Evolutionary conservation across 2,329 filamentous ascomycete genomes (phyloP), one percentile per base, ranked within the genome.

Genomic region (Chaetoscypha palmicola): DNA sequence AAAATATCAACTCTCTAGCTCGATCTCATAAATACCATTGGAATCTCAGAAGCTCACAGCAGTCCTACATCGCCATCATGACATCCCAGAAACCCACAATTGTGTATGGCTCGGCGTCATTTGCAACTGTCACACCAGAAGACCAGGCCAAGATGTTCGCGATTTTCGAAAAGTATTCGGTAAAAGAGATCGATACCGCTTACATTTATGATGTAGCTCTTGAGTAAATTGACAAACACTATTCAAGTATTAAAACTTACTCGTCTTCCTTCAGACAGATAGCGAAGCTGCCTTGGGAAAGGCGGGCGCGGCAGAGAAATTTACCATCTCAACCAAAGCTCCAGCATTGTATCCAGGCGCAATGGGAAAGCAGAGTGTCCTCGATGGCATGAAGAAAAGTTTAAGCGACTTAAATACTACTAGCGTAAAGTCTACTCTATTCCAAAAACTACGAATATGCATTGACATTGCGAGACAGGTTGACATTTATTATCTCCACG

Each of bases 401-500:
- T 48, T 59, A 31, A 38, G 52, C 16, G 45, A 52, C 19, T 30
- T 61, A 19, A 45, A 45, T 7, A 40, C 53, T 8, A 45, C 56
- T n/a, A 54, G 46, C 28, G 56, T 59, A 52, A 37, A 16, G 5
- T 17, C 4, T 11, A 19, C n/a, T 16, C 16, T 4, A 20, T 11
- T n/a, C n/a, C n/a, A 19, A 33, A 3, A 22, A 21, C 45, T 28
- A 38, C n/a, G 17, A 32, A 10, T 9, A 21, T 5, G 10, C 24
- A 19, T 4, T 14, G 2, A 17, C 17, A 17, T 9, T 21, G 20
- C 30, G 17, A 14, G 3, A 59, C 37, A 55, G 53, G 76, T 91
- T 10, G 87, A 92, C 62, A 84, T 86, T 49, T 81, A 82, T 61
- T 66, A 62, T 38, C 50, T 66, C 19, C 64, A 67, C 34, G 39